A percentile compares a stretch with the other conserved stretches of the same genome.
Evolutionary conservation across 805 yeast genomes (phyloP).

Genomic region (Kluyveromyces wickerhamii): DNA sequence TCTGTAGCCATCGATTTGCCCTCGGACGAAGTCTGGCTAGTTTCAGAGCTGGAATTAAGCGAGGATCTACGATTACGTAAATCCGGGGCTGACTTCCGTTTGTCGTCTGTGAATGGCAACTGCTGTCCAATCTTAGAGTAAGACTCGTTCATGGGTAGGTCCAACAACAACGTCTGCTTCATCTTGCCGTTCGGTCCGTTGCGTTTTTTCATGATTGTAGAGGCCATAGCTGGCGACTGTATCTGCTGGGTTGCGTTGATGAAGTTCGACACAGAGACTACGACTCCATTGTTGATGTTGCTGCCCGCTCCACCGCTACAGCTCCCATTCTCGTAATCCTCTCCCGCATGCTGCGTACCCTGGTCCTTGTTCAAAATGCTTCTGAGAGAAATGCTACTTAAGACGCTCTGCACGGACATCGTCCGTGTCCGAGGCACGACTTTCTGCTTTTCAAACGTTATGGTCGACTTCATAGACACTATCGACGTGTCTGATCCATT

Average conservation of each 20-base stretch:
- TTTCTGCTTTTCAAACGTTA: constrained; percentile 44
- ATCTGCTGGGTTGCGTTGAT: constrained; percentile 31
- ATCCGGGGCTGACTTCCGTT: constrained; percentile 8
- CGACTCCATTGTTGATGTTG: constrained; percentile 7
- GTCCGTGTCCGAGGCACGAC: constrained; percentile 47
- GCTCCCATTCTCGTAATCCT: constrained; percentile 10
- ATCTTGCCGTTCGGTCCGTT: constrained; percentile 17
- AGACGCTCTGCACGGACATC: constrained; percentile 35
- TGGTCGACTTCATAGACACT: constrained; percentile 13
- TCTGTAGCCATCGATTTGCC: background rate
- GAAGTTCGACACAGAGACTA: constrained; percentile 15
- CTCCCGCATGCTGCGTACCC: constrained; percentile 40
- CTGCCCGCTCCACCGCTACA: constrained; percentile 7
- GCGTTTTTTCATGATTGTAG: constrained; percentile 29
- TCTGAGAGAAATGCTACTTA: constrained; percentile 52
- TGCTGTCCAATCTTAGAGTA: constrained; percentile 20
- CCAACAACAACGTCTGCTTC: constrained; percentile 7
- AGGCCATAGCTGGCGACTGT: constrained; percentile 35
- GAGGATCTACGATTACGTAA: background rate
- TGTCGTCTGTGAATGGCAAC: constrained; percentile 31
- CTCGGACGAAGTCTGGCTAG: background rate
- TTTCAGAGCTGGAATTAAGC: background rate
- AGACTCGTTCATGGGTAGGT: constrained; percentile 19
- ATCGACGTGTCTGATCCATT: constrained; percentile 7
- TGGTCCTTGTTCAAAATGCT: constrained; percentile 56